Base-by-base conservation (phyloP, 2,329 filamentous ascomycete species). In the Aspergillus proliferans region DNA sequence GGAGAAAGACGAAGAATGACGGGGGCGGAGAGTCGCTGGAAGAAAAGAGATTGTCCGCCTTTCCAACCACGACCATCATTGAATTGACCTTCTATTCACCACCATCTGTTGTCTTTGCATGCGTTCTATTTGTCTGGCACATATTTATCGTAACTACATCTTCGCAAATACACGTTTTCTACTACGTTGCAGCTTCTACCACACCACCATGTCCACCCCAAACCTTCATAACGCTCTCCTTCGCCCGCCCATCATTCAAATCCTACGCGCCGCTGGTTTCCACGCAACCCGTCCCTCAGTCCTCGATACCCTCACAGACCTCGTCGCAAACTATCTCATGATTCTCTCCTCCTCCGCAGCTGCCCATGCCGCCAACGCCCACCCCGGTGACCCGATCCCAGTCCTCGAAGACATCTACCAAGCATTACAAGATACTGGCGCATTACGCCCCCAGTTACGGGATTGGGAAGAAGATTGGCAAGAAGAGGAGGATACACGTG, bases 201-300 rank as follows among this genome's bases (percentile, higher is more conserved):
- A 15, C 12, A 19, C 14, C 26, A 24, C 34, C 57, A 77, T 76
- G 68, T 71, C 74, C 14, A 69, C 72, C 42, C 67, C 71, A 48
- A 70, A 74, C 52, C 75, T 87, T 44, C 80, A 86, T 72, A 85
- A 88, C 70, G 85, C 87, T 52, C 84, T 95, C 55, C 79, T 97
- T 49, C 88, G 90, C 39, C 92, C 92, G 2, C 85, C 85, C 43
- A 82, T 96, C 52, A 82, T 97, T 50, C 90, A 96, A 71, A 92
- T 95, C 61, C 83, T 97, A 46, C 89, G 92, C 63, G 88, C 91
- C 26, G 86, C 89, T 21, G 92, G 92, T 65, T 97, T 94, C 73
- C 88, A 94, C 67, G 79, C 85, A 39, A 87, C 89, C 45, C 84
- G 84, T 47, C 85, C 88, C 2, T 85, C 86, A 3, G 90, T 94